Base-by-base conservation (phyloP, 2,329 filamentous ascomycete genomes). In the Huntiella moniliformis region DNA sequence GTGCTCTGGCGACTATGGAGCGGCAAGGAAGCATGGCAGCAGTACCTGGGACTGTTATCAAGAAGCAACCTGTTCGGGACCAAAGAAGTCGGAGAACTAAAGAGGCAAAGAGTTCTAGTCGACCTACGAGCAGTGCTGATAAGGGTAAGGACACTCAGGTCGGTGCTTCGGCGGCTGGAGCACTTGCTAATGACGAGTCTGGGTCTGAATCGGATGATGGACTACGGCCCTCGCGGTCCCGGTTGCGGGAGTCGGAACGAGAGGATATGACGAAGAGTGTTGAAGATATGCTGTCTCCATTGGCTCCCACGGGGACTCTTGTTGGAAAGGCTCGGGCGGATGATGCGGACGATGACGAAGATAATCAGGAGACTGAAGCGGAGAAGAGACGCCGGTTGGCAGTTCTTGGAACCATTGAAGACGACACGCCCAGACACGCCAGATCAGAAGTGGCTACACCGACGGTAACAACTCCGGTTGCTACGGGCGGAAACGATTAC, bases 351-450 rank as follows among this genome's bases (percentile, higher is more conserved):
- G 34, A 38, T 22, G 37, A 28, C 10, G 47, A 69, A 1, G 82
- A 87, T 59, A 84, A 79, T 1, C 75, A 75, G 0, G 82, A 87
- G 61, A 86, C 81, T 0, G 77, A 80, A 0, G 82, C 82, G 0
- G 83, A 88, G 59, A 68, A 79, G 47, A 70, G 80, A 36, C 67
- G 83, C 45, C 72, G 83, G 54, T 75, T 85, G 54, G 81, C 81
- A 1, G 83, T 82, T 1, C 63, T 88, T 1, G 81, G 82, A 7
- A 65, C 81, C 50, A 61, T 63, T 12, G 56, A 59, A 5, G 59
- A 58, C 2, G 61, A 57, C 0, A 28, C 22, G 10, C 22, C 22
- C 10, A 28, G 22, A 28, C 22, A 28, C 4, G 22, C 22, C 22
- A 28, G 22, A 28, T 28, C 22, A 28, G 22, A 28, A 28, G 22